Base-by-base conservation (phyloP, 2,329 filamentous ascomycete genomes). In the Pseudocercospora crystallina region DNA sequence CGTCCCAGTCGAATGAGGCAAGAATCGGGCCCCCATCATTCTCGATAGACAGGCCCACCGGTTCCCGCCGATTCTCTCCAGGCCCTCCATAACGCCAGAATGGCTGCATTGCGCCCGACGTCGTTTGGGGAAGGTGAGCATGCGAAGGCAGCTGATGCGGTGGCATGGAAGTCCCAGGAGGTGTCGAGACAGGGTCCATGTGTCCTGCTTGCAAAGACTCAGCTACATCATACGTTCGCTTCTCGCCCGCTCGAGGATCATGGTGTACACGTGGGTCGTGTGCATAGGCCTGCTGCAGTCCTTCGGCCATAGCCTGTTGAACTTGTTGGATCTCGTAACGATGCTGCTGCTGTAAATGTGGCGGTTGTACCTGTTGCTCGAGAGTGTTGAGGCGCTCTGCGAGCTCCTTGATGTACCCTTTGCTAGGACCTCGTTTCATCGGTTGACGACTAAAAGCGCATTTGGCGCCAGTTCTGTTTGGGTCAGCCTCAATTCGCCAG, bases 351-450 rank as follows among this genome's bases (percentile, higher is more conserved):
- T 61, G 54, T 38, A 61, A 35, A 20, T 62, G 58, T 13, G 60
- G 57, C 15, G 63, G 65, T 11, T 65, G 64, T 50, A 94, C 82
- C 65, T 89, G 87, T 58, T 85, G 87, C 67, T 95, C 90, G 39
- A 96, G 85, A 37, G 82, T 85, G 62, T 91, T 84, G 52, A 96
- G 83, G 20, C 90, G 80, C 65, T 95, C 90, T 17, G 90, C 89
- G 15, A 96, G 80, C 69, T 95, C 90, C 67, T 95, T 95, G 68
- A 96, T 96, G 63, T 95, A 95, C 12, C 90, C 90, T 80, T 95
- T 96, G 66, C 87, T 94, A 2, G 90, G 90, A 1, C 90, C 90
- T 35, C 67, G 52, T 61, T 69, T 95, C 78, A 94, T 89, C 1
- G 89, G 90, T 47, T 94, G 85, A 43, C 90, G 82, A 69, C 88